phyloP scores from a whole-genome alignment of 164 flowering plant genomes.

The Hamamelis virginiana region DNA sequence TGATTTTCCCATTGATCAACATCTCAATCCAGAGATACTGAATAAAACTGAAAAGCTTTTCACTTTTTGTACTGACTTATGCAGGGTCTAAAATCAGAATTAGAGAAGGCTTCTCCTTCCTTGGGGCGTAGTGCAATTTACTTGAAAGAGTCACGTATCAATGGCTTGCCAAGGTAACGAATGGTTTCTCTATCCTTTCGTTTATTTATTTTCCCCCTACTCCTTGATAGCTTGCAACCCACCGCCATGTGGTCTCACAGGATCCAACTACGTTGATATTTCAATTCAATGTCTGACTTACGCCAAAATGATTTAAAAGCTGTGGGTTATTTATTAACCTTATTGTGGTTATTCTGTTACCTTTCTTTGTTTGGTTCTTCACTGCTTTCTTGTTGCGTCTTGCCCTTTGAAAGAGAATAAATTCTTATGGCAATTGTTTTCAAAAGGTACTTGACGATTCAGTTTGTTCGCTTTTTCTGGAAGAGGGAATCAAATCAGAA shows the following conservation, averaged over 20 bases:
- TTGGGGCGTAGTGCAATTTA: slow-evolving; percentile 92
- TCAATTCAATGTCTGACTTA: background rate
- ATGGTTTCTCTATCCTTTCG: background rate
- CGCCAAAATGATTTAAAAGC: background rate
- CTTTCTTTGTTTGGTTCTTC: background rate
- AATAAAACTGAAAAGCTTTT: background rate
- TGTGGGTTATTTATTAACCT: background rate
- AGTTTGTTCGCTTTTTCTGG: slow-evolving; percentile 99
- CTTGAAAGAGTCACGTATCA: slow-evolving; percentile 86
- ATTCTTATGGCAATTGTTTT: slow-evolving; percentile 7
- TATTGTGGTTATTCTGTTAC: background rate
- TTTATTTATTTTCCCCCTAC: background rate
- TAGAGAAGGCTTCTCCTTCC: slow-evolving; percentile 88
- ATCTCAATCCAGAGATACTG: background rate
- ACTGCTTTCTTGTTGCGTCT: background rate
- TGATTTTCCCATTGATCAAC: background rate
- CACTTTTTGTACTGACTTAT: slow-evolving; percentile 10
- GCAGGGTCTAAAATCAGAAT: slow-evolving; percentile 88
- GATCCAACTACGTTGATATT: background rate
- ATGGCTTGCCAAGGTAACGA: slow-evolving; percentile 79
- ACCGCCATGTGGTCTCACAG: background rate
- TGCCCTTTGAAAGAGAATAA: background rate
- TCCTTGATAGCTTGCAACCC: background rate
- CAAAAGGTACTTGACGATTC: slow-evolving; percentile 87
- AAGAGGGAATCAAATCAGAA: slow-evolving; percentile 96